phyloP scores from a whole-genome alignment of 164 flowering plant genomes.

The Cinnamomum micranthum region DNA sequence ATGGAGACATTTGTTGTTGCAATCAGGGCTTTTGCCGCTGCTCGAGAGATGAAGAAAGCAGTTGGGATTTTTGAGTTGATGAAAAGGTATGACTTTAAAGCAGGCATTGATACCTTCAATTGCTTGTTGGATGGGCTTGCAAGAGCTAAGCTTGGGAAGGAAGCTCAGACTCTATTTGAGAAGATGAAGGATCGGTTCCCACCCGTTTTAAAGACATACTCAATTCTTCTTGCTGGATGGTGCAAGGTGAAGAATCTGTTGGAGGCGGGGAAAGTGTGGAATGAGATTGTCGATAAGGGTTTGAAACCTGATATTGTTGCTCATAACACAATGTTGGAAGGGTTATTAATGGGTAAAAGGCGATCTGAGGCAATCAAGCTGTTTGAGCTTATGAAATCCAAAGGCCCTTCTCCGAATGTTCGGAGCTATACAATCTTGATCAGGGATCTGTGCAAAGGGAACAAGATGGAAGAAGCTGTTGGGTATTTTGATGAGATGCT shows the following conservation, averaged over 20 bases:
- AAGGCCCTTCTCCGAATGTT: conserved; percentile 69
- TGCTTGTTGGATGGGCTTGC: conserved; percentile 71
- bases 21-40: conserved; percentile 70
- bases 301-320: conserved; percentile 77
- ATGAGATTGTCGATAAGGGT: conserved; percentile 78
- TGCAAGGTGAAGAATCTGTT: conserved; percentile 66
- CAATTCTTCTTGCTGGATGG: conserved; percentile 86
- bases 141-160: conserved; percentile 74
- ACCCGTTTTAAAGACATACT: conserved; percentile 62
- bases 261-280: conserved; percentile 84
- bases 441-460: conserved; percentile 60
- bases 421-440: conserved; percentile 75
- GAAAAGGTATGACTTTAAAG: conserved; percentile 62
- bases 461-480: conserved; percentile 61
- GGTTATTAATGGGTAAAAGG: conserved; percentile 50
- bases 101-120: conserved; percentile 57
- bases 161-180: conserved; percentile 69
- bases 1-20: conserved; percentile 70
- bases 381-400: conserved; percentile 77
- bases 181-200: conserved; percentile 60
- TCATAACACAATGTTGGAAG: conserved; percentile 75
- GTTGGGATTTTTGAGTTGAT: conserved; percentile 78
- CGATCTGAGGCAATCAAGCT: conserved; percentile 79
- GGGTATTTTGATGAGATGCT: conserved; percentile 64
- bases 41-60: conserved; percentile 83